A percentile compares a stretch with the other conserved stretches of the same genome.
Evolutionary conservation across 2,329 filamentous ascomycete genomes (phyloP).

Genomic region (Colletotrichum cereale): DNA sequence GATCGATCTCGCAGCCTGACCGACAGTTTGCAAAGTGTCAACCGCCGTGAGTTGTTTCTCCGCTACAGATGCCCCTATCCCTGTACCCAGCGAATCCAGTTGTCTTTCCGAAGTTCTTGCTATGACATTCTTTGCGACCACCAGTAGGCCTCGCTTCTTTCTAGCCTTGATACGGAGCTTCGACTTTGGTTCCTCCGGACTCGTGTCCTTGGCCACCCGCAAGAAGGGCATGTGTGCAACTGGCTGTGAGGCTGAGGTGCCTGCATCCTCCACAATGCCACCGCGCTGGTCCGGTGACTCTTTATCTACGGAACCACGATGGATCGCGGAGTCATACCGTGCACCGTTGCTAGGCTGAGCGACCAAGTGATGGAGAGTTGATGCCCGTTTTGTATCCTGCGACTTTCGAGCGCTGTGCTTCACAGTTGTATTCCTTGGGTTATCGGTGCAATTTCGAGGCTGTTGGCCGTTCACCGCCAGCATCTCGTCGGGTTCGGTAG

Average conservation of each 20-base stretch:
- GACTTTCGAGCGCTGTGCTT: not conserved
- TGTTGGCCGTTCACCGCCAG: not conserved
- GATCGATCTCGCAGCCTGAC: not conserved
- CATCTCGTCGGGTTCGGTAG: not conserved
- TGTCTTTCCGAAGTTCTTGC: not conserved
- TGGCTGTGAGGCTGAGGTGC: not conserved
- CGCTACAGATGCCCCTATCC: not conserved
- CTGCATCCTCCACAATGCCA: not conserved
- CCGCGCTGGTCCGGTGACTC: not conserved
- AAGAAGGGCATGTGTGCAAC: not conserved
- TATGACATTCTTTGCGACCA: constrained; percentile 55
- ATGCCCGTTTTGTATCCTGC: not conserved
- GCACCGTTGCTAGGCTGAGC: not conserved
- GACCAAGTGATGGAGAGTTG: not conserved
- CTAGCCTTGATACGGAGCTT: constrained; percentile 61
- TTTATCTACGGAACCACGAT: not conserved
- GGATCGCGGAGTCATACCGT: not conserved
- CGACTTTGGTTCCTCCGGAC: constrained; percentile 50
- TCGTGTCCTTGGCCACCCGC: not conserved
- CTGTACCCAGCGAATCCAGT: not conserved
- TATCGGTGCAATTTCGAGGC: no score
- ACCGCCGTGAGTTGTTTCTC: not conserved
- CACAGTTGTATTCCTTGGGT: not conserved
- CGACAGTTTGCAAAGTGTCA: not conserved
- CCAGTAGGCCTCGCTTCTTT: constrained; percentile 61